Evolutionary conservation across 371 early-diverging fungal genomes (phyloP).

Genomic region (Thermomucor indicae-seudaticae): DNA sequence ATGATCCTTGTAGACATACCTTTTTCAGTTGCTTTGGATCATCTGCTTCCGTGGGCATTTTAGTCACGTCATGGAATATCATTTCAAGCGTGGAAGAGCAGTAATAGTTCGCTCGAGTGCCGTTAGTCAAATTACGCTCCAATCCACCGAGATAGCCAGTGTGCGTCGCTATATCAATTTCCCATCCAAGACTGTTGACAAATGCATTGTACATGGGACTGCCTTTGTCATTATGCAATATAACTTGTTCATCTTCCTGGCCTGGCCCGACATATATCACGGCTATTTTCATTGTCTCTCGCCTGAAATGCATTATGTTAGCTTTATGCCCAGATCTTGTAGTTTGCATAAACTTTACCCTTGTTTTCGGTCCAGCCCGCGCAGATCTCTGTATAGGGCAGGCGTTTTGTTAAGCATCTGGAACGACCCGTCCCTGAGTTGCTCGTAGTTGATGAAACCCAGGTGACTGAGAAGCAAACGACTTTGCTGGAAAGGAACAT

Average conservation of each 20-base stretch:
- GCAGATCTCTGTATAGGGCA: conserved; percentile 67
- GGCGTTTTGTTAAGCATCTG: conserved; percentile 65
- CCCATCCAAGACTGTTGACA: conserved; percentile 81
- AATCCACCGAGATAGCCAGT: conserved; percentile 87
- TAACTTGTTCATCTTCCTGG: conserved; percentile 82
- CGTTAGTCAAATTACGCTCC: conserved; percentile 77
- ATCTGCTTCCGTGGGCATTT: conserved; percentile 80
- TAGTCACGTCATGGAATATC: conserved; percentile 88
- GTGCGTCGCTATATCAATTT: conserved; percentile 81
- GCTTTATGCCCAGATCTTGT: too few species aligned
- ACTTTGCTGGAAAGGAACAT: conserved; percentile 60
- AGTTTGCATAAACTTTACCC: conserved; percentile 52
- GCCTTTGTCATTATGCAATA: conserved; percentile 73
- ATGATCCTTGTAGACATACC: conserved; percentile 66
- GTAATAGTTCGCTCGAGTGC: conserved; percentile 76
- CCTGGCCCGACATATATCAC: conserved; percentile 89
- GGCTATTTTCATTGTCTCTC: conserved; percentile 88
- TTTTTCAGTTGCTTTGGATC: conserved; percentile 87
- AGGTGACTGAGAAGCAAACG: conserved; percentile 71
- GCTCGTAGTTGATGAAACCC: conserved; percentile 70
- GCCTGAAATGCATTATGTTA: conserved; percentile 35
- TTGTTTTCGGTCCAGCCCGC: conserved; percentile 72
- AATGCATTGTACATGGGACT: conserved; percentile 75
- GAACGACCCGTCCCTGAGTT: conserved; percentile 68
- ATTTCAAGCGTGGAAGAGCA: conserved; percentile 81